Evolutionary conservation across 306 rosid genomes (phyloP).

Genomic region (Lathyrus oleraceus): DNA sequence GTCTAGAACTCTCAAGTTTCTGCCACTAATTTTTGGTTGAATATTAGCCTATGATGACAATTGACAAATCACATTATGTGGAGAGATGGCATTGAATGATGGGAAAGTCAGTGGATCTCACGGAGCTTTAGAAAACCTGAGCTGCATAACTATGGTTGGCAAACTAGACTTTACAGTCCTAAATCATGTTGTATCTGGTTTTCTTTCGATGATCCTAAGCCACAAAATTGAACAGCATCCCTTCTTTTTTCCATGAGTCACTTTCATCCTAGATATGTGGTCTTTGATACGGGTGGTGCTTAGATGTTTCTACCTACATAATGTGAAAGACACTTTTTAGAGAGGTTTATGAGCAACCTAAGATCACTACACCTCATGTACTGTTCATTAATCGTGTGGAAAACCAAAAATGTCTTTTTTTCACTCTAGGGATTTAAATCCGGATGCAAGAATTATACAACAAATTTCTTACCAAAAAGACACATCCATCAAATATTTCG

Average conservation of each 20-base stretch:
- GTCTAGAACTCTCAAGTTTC: slow-evolving; percentile 2
- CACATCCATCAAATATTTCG: no score
- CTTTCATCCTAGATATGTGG: no score
- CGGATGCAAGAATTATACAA: no score
- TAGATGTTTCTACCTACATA: no score
- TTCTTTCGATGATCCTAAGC: slow-evolving; percentile 22
- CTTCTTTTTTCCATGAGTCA: not conserved
- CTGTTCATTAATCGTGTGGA: no score
- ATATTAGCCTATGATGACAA: not conserved
- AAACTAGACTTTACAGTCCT: slow-evolving; percentile 1
- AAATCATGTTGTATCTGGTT: not conserved
- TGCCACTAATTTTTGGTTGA: slow-evolving; percentile 9
- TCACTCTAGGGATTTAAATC: no score
- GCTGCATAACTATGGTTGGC: slow-evolving; percentile 16
- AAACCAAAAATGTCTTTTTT: no score
- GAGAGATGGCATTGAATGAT: slow-evolving; percentile 31
- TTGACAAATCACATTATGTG: slow-evolving; percentile 15
- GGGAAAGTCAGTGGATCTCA: slow-evolving; percentile 32
- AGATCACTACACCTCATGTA: no score
- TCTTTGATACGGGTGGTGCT: no score
- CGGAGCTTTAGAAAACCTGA: slow-evolving; percentile 7
- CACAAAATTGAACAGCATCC: slow-evolving; percentile 24
- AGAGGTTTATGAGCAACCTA: no score
- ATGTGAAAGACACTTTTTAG: no score
- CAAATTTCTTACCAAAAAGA: no score